phyloP scores from a whole-genome alignment of 202 grass and related monocot genomes.

The Setaria viridis region DNA sequence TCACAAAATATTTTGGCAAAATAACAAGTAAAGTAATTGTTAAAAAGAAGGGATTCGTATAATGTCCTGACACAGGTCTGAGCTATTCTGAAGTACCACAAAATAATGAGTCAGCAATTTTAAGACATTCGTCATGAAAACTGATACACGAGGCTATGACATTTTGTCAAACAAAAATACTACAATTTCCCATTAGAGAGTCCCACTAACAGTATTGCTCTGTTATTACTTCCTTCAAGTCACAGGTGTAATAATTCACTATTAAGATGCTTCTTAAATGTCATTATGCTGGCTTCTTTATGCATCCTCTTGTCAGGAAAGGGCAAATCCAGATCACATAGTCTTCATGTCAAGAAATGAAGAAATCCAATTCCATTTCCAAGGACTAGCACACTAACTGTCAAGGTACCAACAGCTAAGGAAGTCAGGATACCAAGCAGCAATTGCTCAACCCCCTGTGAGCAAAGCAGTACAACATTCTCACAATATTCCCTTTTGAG shows the following conservation, averaged over 20 bases:
- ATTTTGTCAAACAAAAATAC: neutral
- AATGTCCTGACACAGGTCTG: neutral
- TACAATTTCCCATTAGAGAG: neutral
- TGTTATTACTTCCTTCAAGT: neutral
- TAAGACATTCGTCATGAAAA: neutral
- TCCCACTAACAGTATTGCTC: neutral
- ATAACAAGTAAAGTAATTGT: neutral
- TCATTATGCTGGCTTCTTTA: neutral
- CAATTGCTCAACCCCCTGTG: neutral
- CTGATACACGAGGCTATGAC: neutral
- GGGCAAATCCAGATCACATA: neutral
- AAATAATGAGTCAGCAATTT: slow-evolving; percentile 14
- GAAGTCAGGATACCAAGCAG: neutral
- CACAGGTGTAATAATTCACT: neutral
- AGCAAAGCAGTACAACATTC: neutral
- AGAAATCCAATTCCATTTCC: neutral
- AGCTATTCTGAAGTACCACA: neutral
- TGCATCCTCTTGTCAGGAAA: neutral
- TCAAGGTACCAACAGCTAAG: neutral
- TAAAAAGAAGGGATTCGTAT: neutral
- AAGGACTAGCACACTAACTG: neutral
- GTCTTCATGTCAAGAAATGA: neutral
- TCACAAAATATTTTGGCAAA: neutral
- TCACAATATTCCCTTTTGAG: neutral
- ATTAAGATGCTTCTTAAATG: neutral